Percentiles rank a stretch among this genome's conserved stretches.
phyloP scores from a whole-genome alignment of 192 early-diverging fungal species.

The Backusella mclennaniae region DNA sequence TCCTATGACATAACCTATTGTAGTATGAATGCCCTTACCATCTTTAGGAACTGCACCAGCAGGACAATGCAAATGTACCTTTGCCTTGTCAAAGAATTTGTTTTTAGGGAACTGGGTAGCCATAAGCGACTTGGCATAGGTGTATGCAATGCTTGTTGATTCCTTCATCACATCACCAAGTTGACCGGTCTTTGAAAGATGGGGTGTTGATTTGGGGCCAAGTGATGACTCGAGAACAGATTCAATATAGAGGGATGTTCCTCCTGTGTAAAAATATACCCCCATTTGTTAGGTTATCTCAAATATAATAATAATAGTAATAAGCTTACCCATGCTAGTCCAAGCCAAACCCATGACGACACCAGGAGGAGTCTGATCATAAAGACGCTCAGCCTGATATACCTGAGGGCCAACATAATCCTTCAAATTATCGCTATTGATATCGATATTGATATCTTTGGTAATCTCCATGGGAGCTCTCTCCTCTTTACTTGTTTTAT shows the following conservation, averaged over 20 bases:
- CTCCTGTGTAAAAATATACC: slow-evolving; percentile 43
- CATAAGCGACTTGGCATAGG: slow-evolving; percentile 87
- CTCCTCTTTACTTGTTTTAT: slow-evolving; percentile 11
- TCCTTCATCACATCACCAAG: slow-evolving; percentile 99
- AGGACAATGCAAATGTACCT: slow-evolving; percentile 94
- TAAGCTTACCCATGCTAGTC: slow-evolving; percentile 85
- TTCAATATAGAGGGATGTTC: slow-evolving; percentile 93
- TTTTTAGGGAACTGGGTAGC: slow-evolving; percentile 76
- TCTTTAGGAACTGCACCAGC: slow-evolving; percentile 98
- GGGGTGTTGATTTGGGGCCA: slow-evolving; percentile 48
- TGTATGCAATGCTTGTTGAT: slow-evolving; percentile 92
- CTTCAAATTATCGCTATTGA: slow-evolving; percentile 73
- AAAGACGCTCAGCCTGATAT: slow-evolving; percentile 88
- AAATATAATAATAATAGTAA: background rate
- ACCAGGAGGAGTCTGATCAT: slow-evolving; percentile 86
- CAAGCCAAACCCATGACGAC: slow-evolving; percentile 99
- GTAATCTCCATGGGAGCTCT: slow-evolving; percentile 51
- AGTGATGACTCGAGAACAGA: slow-evolving; percentile 84
- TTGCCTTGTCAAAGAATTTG: slow-evolving; percentile 87
- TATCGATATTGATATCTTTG: slow-evolving; percentile 55
- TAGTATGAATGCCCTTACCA: slow-evolving; percentile 47
- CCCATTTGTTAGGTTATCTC: background rate
- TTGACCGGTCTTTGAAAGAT: slow-evolving; percentile 89
- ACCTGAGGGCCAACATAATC: slow-evolving; percentile 92
- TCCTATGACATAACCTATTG: background rate